Evolutionary conservation across 805 yeast genomes (phyloP), one percentile per base, ranked within the genome.

Genomic region (Maudiozyma pseudohumilis): DNA sequence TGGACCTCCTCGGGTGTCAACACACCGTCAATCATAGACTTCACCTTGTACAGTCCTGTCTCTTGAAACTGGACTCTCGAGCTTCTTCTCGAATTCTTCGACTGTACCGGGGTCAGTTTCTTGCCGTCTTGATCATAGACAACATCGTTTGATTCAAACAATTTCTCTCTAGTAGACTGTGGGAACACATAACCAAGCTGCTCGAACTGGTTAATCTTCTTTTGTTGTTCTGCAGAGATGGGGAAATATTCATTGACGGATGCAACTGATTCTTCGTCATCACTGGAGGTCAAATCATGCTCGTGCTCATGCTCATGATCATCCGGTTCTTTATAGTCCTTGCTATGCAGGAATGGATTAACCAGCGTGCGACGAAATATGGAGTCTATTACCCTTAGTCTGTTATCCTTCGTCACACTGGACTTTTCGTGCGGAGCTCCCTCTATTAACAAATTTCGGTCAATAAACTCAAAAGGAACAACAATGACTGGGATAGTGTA

Each of bases 401-500:
- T 34, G 5, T 44, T 39, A 19, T 34, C 38, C 17, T 29, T 23
- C 2, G 34, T 24, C 10, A 32, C 33, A n/a, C 35, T 28, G 6
- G 36, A n/a, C 10, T 32, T 18, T 5, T 30, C 32, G n/a, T 19
- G 20, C 5, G 41, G 35, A 5, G 28, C 40, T 29, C 30, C 34
- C 27, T 53, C 51, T 4, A 50, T 50, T 10, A 56, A 36, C 21
- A 47, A 30, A n/a, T 41, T 38, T 4, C 58, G 60, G 27, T 56
- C 47, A 24, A 58, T 52, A 34, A 58, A 58, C 35, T 58, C 63
- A 43, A 47, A 54, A 6, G 63, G 63, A 3, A 58, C 49, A 17
- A 56, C 49, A 21, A 49, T 40, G 0, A 52, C 48, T 1, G 63
- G 59, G 32, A 49, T 52, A 9, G 51, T 40, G 35, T 49, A 50